Evolutionary conservation across 176 grass and related monocot genomes (phyloP).

Genomic region (Hsuehochloa calcarea): DNA sequence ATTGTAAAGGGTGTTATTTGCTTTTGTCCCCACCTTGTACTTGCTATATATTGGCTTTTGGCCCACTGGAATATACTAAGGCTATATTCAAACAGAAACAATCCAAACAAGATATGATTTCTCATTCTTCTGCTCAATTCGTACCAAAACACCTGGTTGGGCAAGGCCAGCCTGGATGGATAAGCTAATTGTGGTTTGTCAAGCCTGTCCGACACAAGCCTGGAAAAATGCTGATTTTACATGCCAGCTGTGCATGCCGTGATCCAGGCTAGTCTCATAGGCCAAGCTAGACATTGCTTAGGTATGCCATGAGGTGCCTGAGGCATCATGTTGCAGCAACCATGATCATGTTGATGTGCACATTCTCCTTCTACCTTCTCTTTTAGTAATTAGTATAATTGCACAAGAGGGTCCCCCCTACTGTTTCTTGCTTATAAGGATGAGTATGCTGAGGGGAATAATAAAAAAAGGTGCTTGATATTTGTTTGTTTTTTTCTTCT

Average conservation of each 20-base stretch:
- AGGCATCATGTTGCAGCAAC: constrained; percentile 10
- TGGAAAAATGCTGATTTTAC: constrained; percentile 6
- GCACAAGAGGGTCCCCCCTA: background rate
- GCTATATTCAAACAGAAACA: no score
- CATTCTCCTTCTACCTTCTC: background rate
- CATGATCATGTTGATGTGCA: constrained; percentile 1
- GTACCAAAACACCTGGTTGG: background rate
- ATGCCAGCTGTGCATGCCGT: background rate
- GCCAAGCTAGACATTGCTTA: constrained; percentile 9
- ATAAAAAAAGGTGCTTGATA: constrained; percentile 20
- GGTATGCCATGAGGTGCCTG: background rate
- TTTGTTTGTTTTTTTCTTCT: background rate
- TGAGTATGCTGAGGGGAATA: background rate
- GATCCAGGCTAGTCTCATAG: background rate
- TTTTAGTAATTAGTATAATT: background rate
- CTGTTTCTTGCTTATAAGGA: constrained; percentile 12
- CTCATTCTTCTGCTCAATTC: background rate
- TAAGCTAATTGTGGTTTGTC: background rate
- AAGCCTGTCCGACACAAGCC: background rate
- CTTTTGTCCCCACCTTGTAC: no score
- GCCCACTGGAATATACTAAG: no score
- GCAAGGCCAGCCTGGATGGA: background rate
- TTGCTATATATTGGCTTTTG: no score
- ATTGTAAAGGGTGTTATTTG: no score
- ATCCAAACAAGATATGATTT: background rate